Evolutionary conservation across 345 rosid species (phyloP).

Genomic region (Cardamine occulta): DNA sequence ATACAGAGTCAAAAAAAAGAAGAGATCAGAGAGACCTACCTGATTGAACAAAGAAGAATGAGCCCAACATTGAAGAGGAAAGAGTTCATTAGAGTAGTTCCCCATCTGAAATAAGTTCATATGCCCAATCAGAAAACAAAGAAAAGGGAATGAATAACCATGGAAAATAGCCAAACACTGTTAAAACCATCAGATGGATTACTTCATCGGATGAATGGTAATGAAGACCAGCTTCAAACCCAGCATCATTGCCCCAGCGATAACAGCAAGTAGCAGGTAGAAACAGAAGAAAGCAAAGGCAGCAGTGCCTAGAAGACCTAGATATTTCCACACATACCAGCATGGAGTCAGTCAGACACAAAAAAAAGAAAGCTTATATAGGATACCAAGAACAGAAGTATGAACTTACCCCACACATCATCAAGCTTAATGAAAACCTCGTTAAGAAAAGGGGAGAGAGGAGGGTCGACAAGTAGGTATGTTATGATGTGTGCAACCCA

Average conservation of each 20-base stretch:
- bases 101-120: conserved; percentile 73
- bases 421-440: conserved; percentile 99
- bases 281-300: conserved; percentile 99
- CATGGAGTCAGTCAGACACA: conserved; percentile 13
- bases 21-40: conserved; percentile 50
- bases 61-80: conserved; percentile 98
- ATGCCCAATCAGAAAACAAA: conserved; percentile 40
- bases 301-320: conserved; percentile 96
- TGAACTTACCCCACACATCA: conserved; percentile 80
- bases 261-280: conserved; percentile 94
- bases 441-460: conserved; percentile 88
- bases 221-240: conserved; percentile 93
- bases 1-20: neutral
- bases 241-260: conserved; percentile 99
- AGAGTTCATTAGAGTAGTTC: conserved; percentile 97
- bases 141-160: conserved; percentile 3
- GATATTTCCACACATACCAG: conserved; percentile 32
- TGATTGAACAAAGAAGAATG: conserved; percentile 90
- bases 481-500: conserved; percentile 95
- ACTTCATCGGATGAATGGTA: conserved; percentile 99
- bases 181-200: conserved; percentile 34
- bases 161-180: conserved; percentile 24
- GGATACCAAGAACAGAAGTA: conserved; percentile 17
- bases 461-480: conserved; percentile 80
- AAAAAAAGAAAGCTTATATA: neutral